Evolutionary conservation across 768 basidiomycete genomes (phyloP).

Genomic region (Neoboletus magnificus): DNA sequence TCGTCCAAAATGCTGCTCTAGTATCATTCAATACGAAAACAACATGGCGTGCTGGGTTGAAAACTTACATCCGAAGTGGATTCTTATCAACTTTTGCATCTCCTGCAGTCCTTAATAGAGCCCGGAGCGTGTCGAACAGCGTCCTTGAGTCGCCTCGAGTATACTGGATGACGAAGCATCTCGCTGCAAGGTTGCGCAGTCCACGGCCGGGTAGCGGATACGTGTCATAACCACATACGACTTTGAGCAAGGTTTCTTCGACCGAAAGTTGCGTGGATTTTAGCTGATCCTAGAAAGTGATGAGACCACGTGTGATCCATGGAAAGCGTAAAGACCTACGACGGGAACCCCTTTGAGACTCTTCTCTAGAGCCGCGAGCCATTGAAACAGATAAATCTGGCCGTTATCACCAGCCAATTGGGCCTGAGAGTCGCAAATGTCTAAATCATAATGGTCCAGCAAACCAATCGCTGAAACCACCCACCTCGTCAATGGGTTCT

Average conservation of each 20-base stretch:
- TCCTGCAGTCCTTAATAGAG: conserved; percentile 67
- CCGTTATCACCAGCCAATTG: conserved; percentile 71
- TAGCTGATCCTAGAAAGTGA: conserved; percentile 52
- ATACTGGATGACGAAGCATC: conserved; percentile 75
- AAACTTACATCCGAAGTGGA: conserved; percentile 59
- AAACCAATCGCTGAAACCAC: conserved; percentile 7
- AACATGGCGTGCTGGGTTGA: neutral
- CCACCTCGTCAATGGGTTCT: conserved; percentile 33
- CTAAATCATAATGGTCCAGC: conserved; percentile 7
- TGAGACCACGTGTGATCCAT: neutral
- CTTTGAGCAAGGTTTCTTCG: conserved; percentile 62
- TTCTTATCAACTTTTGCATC: conserved; percentile 75
- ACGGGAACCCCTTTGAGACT: conserved; percentile 45
- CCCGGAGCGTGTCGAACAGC: conserved; percentile 82
- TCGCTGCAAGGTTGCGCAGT: conserved; percentile 70
- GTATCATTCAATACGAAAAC: conserved; percentile 5
- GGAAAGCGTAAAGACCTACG: conserved; percentile 40
- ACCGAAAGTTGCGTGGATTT: conserved; percentile 61
- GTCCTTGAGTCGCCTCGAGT: conserved; percentile 77
- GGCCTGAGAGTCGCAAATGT: conserved; percentile 40
- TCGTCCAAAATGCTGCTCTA: conserved; percentile 81
- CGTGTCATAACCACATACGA: conserved; percentile 58
- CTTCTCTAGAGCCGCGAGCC: conserved; percentile 68
- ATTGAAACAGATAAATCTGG: conserved; percentile 81
- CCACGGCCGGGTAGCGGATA: conserved; percentile 89